Evolutionary conservation across 805 yeast species (phyloP), one percentile per base, ranked within the genome.

Genomic region (Yamadazyma takamatsuzukensis): DNA sequence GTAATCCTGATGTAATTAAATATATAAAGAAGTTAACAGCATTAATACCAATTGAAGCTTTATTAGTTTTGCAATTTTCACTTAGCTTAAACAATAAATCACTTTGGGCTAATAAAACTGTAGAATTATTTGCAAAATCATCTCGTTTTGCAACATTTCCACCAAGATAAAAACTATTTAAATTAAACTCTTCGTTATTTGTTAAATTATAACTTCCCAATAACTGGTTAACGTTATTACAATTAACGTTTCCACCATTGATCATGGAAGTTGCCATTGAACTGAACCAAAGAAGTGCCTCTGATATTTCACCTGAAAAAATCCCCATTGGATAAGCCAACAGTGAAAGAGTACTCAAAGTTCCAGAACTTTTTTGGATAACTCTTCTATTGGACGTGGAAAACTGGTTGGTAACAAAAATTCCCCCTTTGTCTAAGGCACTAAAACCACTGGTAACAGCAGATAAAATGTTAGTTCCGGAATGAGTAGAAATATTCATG

Each of bases 241-340:
- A 41, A 15, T 39, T 22, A 28, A 30, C 23, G 23, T 17, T 27
- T 2, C 46, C 46, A 5, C 19, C 16, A 14, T 23, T 21, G 9
- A 39, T 24, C 27, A 41, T 29, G 11, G 30, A 35, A 25, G 33
- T 27, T 14, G 27, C 18, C 31, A 32, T 27, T 6, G 43, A 36
- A 9, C 32, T 18, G 24, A 34, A 39, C 46, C 46, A 41, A 14
- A 39, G 13, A 15, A 36, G 30, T 13, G 31, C 26, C 17, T 36
- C 40, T 9, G 27, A 25, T 2, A 25, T 8, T 21, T 42, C 44
- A 4, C 33, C 21, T 4, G 35, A 32, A 2, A 30, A 11, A n/a
- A 42, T 24, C 4, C 39, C 33, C 4, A 34, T 25, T 8, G 39
- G 21, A 25, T 34, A 36, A 10, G 29, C 27, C 12, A 36, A 13